Conservation (phyloP, 2,329 filamentous ascomycete species). For the Pseudopyrenochaeta lycopersici region DNA sequence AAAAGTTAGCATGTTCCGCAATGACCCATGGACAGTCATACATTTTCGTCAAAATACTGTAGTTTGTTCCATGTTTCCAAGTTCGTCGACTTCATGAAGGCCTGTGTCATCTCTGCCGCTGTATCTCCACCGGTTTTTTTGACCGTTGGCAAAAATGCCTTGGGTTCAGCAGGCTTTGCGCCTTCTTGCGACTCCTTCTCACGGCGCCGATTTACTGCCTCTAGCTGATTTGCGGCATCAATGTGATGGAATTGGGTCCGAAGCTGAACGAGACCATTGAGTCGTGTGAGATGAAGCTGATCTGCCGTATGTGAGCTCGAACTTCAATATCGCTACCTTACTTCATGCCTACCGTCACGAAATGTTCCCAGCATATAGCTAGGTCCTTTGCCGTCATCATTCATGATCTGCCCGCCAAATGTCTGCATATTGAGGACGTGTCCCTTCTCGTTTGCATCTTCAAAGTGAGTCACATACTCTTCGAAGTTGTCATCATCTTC, state of each 20-base stretch:
- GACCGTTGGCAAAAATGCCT: slow-evolving; percentile 86
- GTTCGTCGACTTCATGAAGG: slow-evolving; percentile 79
- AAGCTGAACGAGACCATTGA: slow-evolving; percentile 85
- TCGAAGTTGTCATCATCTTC: slow-evolving; percentile 74
- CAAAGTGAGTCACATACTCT: slow-evolving; percentile 61
- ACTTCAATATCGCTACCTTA: background rate
- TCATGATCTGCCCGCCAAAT: slow-evolving; percentile 80
- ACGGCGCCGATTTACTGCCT: slow-evolving; percentile 58
- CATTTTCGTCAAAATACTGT: slow-evolving; percentile 83
- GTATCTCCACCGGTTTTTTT: slow-evolving; percentile 78
- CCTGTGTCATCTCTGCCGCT: slow-evolving; percentile 74
- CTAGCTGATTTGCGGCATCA: slow-evolving; percentile 81
- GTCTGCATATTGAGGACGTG: slow-evolving; percentile 83
- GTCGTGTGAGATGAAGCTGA: slow-evolving; percentile 84
- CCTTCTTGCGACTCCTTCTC: slow-evolving; percentile 57
- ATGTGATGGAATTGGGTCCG: slow-evolving; percentile 93
- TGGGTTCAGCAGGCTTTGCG: slow-evolving; percentile 64
- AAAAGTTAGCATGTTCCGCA: slow-evolving; percentile 6
- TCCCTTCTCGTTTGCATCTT: slow-evolving; percentile 72
- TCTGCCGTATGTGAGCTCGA: slow-evolving; percentile 59
- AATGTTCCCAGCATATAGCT: slow-evolving; percentile 94
- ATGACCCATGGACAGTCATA: slow-evolving; percentile 25
- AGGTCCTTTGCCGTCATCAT: slow-evolving; percentile 73
- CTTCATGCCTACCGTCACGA: slow-evolving; percentile 70
- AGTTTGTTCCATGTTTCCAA: slow-evolving; percentile 83